These are phyloP conservation scores for Pestalotiopsis sp. DNA, from an alignment of 2,329 filamentous ascomycete species.

Conservation along the genomic window DNA sequence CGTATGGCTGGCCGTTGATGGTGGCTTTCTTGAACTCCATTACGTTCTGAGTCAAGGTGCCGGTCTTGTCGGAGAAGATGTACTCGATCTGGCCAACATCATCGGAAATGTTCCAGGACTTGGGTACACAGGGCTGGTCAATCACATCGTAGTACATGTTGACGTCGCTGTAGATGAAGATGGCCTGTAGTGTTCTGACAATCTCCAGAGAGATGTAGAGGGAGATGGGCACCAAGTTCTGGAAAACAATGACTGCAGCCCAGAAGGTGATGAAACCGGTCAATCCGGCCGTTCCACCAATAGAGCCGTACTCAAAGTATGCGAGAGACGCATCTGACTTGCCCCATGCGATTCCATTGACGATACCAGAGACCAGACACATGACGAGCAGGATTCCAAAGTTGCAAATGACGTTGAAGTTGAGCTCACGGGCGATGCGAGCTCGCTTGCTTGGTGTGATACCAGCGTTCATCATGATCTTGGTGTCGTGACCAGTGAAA, in stretches of 20 bases:
- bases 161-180: constrained; percentile 96
- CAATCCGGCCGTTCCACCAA: constrained; percentile 73
- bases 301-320: constrained; percentile 85
- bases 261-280: constrained; percentile 97
- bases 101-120: constrained; percentile 98
- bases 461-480: constrained; percentile 99
- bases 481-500: constrained; percentile 94
- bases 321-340: constrained; percentile 73
- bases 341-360: constrained; percentile 83
- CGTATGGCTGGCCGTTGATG: constrained; percentile 93
- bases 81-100: constrained; percentile 98
- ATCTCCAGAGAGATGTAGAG: constrained; percentile 98
- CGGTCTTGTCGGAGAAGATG: constrained; percentile 96
- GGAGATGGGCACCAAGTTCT: constrained; percentile 98
- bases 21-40: constrained; percentile 99
- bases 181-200: constrained; percentile 86
- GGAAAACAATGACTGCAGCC: constrained; percentile 91
- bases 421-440: constrained; percentile 88
- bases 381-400: constrained; percentile 88
- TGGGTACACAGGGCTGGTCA: constrained; percentile 93
- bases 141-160: constrained; percentile 97
- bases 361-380: constrained; percentile 83
- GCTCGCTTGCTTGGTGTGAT: constrained; percentile 93
- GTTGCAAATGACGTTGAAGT: constrained; percentile 97
- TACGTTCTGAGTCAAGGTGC: constrained; percentile 87